Percentiles rank a stretch among this genome's conserved stretches.
phyloP scores from a whole-genome alignment of 2,329 filamentous ascomycete genomes.

The Microdochium trichocladiopsis region DNA sequence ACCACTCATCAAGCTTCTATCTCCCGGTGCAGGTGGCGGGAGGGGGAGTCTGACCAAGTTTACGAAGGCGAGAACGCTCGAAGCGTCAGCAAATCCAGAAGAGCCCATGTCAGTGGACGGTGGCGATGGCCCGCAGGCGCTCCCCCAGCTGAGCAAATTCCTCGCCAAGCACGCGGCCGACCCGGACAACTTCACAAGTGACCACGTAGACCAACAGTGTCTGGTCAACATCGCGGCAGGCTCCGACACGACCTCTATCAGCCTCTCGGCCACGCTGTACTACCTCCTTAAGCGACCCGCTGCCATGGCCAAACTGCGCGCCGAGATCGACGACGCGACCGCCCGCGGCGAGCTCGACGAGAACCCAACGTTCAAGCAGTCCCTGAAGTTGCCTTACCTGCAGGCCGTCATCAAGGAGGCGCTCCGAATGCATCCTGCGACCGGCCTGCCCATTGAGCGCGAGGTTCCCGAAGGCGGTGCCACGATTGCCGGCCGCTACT shows the following conservation, averaged over 20 bases:
- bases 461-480: constrained; percentile 47
- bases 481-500: constrained; percentile 38
- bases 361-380: constrained; percentile 15
- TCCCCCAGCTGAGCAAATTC: constrained; percentile 20
- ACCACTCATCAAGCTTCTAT: constrained; percentile 3
- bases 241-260: constrained; percentile 26
- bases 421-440: constrained; percentile 55
- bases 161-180: constrained; percentile 13
- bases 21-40: constrained; percentile 12
- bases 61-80: constrained; percentile 8
- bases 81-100: constrained; percentile 5
- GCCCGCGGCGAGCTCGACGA: constrained; percentile 3
- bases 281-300: constrained; percentile 15
- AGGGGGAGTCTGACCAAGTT: constrained; percentile 17
- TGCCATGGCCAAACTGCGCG: constrained; percentile 21
- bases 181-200: constrained; percentile 21
- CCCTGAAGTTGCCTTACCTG: constrained; percentile 31
- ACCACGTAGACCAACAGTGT: constrained; percentile 11
- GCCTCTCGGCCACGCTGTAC: constrained; percentile 21
- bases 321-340: constrained; percentile 25
- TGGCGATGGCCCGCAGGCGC: background rate
- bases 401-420: constrained; percentile 57
- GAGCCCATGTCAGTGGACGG: background rate
- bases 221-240: constrained; percentile 23
- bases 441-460: constrained; percentile 52